Percentiles rank a stretch among this genome's conserved stretches.
Conservation (phyloP, 2,329 filamentous ascomycete genomes). For the Grosmannia huntii region DNA sequence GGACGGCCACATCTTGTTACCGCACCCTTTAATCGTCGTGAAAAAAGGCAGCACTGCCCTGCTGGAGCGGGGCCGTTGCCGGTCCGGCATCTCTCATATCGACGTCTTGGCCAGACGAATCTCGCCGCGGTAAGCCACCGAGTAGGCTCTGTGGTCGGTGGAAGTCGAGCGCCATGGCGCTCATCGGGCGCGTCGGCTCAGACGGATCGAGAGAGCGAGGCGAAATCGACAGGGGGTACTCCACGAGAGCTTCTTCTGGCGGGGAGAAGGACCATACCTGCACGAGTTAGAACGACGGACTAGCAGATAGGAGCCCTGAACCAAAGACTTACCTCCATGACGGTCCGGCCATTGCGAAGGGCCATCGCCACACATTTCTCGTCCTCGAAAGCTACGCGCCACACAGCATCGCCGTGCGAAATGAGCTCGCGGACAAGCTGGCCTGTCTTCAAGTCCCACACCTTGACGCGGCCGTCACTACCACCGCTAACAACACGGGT, state of each 20-base stretch:
- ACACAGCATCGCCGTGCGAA: constrained; percentile 84
- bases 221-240: constrained; percentile 37
- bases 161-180: constrained; percentile 35
- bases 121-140: constrained; percentile 20
- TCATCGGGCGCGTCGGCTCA: constrained; percentile 33
- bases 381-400: constrained; percentile 95
- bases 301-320: neutral
- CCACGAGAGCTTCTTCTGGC: constrained; percentile 53
- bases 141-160: constrained; percentile 21
- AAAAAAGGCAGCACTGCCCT: constrained; percentile 36
- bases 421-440: constrained; percentile 84
- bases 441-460: constrained; percentile 92
- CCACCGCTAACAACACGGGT: constrained; percentile 90
- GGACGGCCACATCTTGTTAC: neutral
- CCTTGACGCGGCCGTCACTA: constrained; percentile 94
- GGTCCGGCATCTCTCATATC: constrained; percentile 45
- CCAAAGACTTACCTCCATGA: constrained; percentile 63
- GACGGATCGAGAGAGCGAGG: constrained; percentile 32
- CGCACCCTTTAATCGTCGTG: constrained; percentile 21
- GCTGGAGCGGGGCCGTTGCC: constrained; percentile 38
- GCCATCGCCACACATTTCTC: constrained; percentile 97
- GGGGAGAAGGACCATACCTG: constrained; percentile 85
- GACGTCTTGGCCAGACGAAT: constrained; percentile 30
- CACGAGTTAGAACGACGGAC: neutral
- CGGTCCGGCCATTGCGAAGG: constrained; percentile 67